These are phyloP conservation scores for Piedraia hortae DNA, from an alignment of 2,329 filamentous ascomycete species.

Conservation along the genomic window DNA sequence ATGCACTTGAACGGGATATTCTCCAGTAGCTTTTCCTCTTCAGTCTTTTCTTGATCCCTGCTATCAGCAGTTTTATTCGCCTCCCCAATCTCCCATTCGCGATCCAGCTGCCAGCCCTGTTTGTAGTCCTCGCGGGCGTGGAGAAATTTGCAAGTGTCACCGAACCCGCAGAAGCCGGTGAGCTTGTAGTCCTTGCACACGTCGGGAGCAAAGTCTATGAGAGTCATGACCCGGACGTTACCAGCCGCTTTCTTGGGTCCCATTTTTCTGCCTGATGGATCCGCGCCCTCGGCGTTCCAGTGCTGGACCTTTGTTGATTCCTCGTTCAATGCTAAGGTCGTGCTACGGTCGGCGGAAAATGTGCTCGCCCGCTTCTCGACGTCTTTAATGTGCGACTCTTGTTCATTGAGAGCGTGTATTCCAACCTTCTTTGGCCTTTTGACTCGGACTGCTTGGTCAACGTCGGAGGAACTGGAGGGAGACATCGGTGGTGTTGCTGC, in stretches of 20 bases:
- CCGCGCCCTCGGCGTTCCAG: constrained; percentile 53
- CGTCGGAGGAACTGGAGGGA: constrained; percentile 24
- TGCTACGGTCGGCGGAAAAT: constrained; percentile 29
- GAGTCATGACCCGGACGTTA: constrained; percentile 72
- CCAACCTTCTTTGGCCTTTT: constrained; percentile 51
- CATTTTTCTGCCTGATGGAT: constrained; percentile 32
- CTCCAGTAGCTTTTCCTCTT: constrained; percentile 46
- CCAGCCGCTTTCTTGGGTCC: constrained; percentile 71
- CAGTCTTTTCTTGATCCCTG: constrained; percentile 25
- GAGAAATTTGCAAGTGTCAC: constrained; percentile 58
- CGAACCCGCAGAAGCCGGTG: constrained; percentile 45
- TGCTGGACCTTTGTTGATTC: constrained; percentile 75
- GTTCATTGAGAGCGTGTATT: constrained; percentile 37
- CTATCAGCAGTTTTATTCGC: constrained; percentile 27
- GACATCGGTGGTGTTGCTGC: constrained; percentile 49
- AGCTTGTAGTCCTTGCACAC: constrained; percentile 88
- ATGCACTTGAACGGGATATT: constrained; percentile 76
- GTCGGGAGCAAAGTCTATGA: constrained; percentile 74
- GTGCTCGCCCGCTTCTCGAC: constrained; percentile 15
- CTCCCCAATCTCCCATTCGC: constrained; percentile 72
- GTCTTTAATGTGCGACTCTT: constrained; percentile 14
- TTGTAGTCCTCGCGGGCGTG: constrained; percentile 57
- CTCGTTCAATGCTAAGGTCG: constrained; percentile 38
- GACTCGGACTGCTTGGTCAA: constrained; percentile 51
- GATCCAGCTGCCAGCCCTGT: constrained; percentile 84